Conservation (phyloP, 2,329 filamentous ascomycete species). For the Incumbomyces delicatus region DNA sequence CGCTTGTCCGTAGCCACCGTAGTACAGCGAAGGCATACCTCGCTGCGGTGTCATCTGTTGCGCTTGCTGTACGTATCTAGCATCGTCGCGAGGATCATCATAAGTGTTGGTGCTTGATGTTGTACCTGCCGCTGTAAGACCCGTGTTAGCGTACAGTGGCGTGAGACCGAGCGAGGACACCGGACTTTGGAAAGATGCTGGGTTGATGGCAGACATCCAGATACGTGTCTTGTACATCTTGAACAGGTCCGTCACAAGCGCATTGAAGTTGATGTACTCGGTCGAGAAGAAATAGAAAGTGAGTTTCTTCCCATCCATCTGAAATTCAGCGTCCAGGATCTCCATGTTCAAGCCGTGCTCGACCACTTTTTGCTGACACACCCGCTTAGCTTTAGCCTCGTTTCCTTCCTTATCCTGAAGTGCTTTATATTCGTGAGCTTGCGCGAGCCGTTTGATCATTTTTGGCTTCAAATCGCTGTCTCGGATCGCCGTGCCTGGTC, state of each 20-base stretch:
- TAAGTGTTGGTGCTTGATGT: neutral
- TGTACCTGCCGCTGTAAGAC: neutral
- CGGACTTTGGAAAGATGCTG: constrained; percentile 81
- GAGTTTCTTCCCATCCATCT: constrained; percentile 98
- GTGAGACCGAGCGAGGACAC: constrained; percentile 54
- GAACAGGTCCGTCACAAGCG: constrained; percentile 91
- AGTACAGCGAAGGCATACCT: constrained; percentile 4
- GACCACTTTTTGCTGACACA: constrained; percentile 92
- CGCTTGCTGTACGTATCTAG: constrained; percentile 1
- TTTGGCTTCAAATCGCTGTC: constrained; percentile 85
- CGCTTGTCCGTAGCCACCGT: constrained; percentile 5
- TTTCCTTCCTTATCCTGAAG: constrained; percentile 93
- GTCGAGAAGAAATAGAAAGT: constrained; percentile 99
- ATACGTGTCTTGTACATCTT: constrained; percentile 99
- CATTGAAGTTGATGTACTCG: constrained; percentile 95
- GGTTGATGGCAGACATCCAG: constrained; percentile 99
- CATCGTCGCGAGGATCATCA: constrained; percentile 1
- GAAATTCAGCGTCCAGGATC: constrained; percentile 95
- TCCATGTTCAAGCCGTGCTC: constrained; percentile 96
- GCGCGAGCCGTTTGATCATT: constrained; percentile 89
- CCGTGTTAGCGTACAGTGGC: constrained; percentile 29
- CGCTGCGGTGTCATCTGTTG: constrained; percentile 1
- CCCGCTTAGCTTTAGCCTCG: constrained; percentile 92
- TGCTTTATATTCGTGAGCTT: constrained; percentile 78
- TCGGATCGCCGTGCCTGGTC: constrained; percentile 62